A percentile compares a stretch with the other conserved stretches of the same genome.
Conservation (phyloP, 768 basidiomycete species). For the Boletus reticuloceps region DNA sequence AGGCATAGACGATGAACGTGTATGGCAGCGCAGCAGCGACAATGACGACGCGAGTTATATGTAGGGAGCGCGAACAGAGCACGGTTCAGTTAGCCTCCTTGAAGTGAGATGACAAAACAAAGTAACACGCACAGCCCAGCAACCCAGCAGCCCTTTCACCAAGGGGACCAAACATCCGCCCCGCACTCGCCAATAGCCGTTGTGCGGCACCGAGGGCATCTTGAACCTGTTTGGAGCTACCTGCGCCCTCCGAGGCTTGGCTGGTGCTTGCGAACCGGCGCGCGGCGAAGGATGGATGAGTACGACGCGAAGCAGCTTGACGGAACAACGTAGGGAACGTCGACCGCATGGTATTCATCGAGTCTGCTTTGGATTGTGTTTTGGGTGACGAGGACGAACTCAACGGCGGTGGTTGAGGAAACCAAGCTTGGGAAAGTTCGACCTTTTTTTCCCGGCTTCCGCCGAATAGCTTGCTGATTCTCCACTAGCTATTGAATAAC, state of each 20-base stretch:
- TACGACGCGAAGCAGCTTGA: conserved; percentile 16
- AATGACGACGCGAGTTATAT: background rate
- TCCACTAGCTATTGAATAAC: no score
- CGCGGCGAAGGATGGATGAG: conserved; percentile 13
- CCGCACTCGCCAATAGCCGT: conserved; percentile 50
- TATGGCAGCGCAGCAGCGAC: background rate
- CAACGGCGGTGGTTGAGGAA: no score
- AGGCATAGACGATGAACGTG: background rate
- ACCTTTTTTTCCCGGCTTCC: background rate
- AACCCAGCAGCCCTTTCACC: conserved; percentile 54
- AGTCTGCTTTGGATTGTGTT: conserved; percentile 2
- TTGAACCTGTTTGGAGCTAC: conserved; percentile 63
- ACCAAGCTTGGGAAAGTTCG: background rate
- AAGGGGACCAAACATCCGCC: conserved; percentile 46
- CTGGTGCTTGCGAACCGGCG: conserved; percentile 42
- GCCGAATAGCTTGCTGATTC: no score
- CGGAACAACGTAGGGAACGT: conserved; percentile 26
- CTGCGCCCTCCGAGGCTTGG: conserved; percentile 38
- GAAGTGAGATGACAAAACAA: background rate
- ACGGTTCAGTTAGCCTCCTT: background rate
- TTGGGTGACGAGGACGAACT: no score
- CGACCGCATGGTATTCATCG: conserved; percentile 20
- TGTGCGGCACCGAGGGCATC: conserved; percentile 60
- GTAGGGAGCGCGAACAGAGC: background rate
- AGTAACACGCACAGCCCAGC: conserved; percentile 49